Percentiles rank a stretch among this genome's conserved stretches.
These are phyloP conservation scores for Glebionis coronaria DNA, from an alignment of 129 eudicot genomes.

Conservation along the genomic window DNA sequence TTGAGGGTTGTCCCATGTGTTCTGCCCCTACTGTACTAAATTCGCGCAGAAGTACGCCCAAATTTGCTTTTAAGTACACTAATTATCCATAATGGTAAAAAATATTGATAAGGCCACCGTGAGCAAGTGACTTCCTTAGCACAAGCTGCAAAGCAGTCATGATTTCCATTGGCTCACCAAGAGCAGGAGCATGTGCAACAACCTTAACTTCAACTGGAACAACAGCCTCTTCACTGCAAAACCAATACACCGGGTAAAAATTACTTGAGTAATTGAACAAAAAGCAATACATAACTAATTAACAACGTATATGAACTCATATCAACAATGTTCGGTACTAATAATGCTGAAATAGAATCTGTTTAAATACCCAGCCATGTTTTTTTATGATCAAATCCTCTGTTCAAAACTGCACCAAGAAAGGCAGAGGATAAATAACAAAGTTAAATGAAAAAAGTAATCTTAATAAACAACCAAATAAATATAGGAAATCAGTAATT, in stretches of 20 bases:
- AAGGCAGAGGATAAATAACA: background rate
- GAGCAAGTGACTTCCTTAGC: conserved; percentile 72
- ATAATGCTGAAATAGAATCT: background rate
- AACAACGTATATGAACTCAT: no score
- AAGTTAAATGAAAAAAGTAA: background rate
- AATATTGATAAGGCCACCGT: conserved; percentile 75
- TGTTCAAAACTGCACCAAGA: conserved; percentile 14
- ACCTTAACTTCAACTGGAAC: conserved; percentile 53
- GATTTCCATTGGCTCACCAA: conserved; percentile 86
- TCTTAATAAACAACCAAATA: background rate
- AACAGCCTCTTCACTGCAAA: conserved; percentile 70
- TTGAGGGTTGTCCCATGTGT: no score
- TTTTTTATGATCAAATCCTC: conserved; percentile 20
- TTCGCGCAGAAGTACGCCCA: no score
- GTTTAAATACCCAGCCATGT: conserved; percentile 47
- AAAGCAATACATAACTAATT: no score
- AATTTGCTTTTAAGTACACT: no score
- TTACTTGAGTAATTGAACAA: no score
- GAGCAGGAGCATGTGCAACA: conserved; percentile 44
- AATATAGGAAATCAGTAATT: no score
- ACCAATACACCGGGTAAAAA: background rate
- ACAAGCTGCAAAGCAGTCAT: conserved; percentile 91
- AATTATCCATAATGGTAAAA: no score
- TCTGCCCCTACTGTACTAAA: no score
- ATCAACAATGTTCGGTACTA: background rate